Evolutionary conservation across 768 basidiomycete genomes (phyloP), one percentile per base, ranked within the genome.

Genomic region (Phanerochaete sordida): DNA sequence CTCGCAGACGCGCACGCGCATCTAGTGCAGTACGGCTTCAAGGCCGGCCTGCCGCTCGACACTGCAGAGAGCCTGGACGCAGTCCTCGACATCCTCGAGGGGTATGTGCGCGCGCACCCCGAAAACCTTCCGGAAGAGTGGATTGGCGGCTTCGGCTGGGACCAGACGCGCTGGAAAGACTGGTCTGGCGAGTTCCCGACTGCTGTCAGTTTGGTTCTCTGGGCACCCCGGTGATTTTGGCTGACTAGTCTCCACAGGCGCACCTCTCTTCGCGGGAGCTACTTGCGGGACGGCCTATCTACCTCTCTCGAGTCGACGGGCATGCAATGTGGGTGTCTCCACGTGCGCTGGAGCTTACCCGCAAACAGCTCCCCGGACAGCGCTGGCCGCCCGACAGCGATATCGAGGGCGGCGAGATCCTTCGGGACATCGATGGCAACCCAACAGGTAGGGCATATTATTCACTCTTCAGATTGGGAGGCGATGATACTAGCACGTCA

Each of bases 141-240:
- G 92, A 83, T 97, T 44, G 77, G 86, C 65, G 95, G 93, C 12
- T 83, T 89, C 77, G 95, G 95, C 4, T 98, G 95, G 95, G 92
- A 98, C 68, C 94, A 98, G 72, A 96, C 90, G 1, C 79, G 81
- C 59, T 93, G 90, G 90, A 63, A 79, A 7, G 78, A 65, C 26
- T 69, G 66, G 44, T 44, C 76, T 12, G 71, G 76, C 9, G 69
- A 77, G 24, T 95, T 93, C 63, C 93, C 93, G 2, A 85, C 81
- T 31, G 86, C 90, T 1, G 93, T 91, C 65, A 27, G 80, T 68
- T 13, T 39, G 11, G 0, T 28, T 0, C 11, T 6, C 59, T n/a
- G n/a, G n/a, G n/a, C n/a, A n/a, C n/a, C n/a, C n/a, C n/a, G n/a
- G 56, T 47, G 1, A 21, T 12, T 7, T 24, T 51, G 4, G 30